These are phyloP conservation scores for Protea cynaroides DNA, from an alignment of 164 flowering plant genomes.

Conservation along the genomic window DNA sequence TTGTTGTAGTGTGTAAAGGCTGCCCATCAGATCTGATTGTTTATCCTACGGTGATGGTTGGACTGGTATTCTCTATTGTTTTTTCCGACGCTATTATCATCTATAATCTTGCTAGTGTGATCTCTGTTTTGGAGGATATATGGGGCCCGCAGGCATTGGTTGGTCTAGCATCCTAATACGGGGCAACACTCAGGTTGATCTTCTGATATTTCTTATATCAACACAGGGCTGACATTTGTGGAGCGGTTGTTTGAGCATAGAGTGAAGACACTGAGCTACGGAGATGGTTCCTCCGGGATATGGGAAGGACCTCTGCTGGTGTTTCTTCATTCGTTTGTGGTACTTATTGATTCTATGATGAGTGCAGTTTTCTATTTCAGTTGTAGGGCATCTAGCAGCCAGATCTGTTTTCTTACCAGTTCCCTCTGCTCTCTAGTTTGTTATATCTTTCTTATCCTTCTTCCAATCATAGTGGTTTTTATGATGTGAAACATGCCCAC, in stretches of 20 bases:
- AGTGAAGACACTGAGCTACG: conserved; percentile 92
- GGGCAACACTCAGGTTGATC: conserved; percentile 96
- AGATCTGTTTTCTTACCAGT: conserved; percentile 12
- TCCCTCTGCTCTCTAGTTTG: conserved; percentile 9
- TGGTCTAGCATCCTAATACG: conserved; percentile 51
- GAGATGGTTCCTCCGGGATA: conserved; percentile 95
- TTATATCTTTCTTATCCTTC: conserved; percentile 15
- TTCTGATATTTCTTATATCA: conserved; percentile 79
- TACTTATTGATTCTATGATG: conserved; percentile 94
- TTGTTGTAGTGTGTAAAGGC: conserved; percentile 59
- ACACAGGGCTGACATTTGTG: conserved; percentile 80
- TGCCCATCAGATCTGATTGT: conserved; percentile 39
- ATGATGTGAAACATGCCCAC: conserved; percentile 20
- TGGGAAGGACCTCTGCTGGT: conserved; percentile 99
- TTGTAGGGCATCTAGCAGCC: conserved; percentile 54
- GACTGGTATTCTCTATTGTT: conserved; percentile 58
- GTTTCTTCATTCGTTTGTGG: conserved; percentile 83
- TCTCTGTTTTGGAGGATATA: conserved; percentile 85
- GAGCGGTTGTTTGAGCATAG: conserved; percentile 96
- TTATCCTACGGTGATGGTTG: conserved; percentile 54
- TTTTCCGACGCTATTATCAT: conserved; percentile 75
- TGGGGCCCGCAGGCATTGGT: conserved; percentile 80
- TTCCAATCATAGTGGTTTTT: conserved; percentile 16
- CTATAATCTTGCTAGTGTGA: conserved; percentile 68
- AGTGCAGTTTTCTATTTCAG: conserved; percentile 91